These are phyloP conservation scores for Helichrysum umbraculigerum DNA, from an alignment of 129 eudicot species.

Conservation along the genomic window DNA sequence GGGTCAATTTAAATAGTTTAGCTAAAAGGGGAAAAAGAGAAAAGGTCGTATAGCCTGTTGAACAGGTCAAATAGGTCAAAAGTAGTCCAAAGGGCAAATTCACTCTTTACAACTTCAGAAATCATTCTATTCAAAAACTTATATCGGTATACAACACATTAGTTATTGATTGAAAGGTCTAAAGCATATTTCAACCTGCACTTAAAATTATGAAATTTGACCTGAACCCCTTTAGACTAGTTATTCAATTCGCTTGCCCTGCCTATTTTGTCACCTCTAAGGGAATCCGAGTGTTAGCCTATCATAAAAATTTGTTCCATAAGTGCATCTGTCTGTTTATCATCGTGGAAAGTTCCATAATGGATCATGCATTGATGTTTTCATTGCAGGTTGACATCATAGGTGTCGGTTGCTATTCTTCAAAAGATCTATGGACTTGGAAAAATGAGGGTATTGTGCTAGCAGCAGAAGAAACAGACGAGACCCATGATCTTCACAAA, in stretches of 20 bases:
- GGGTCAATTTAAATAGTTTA: neutral
- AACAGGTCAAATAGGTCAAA: constrained; percentile 5
- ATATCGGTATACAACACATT: neutral
- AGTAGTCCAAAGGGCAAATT: neutral
- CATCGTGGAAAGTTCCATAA: neutral
- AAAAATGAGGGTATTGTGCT: constrained; percentile 89
- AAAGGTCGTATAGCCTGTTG: neutral
- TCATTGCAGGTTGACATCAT: constrained; percentile 78
- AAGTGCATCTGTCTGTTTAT: neutral
- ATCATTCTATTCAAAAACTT: neutral
- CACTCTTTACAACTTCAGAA: neutral
- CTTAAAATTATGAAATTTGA: neutral
- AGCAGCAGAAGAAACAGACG: constrained; percentile 75
- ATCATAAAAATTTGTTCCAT: neutral
- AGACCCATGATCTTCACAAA: constrained; percentile 83
- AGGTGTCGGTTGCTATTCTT: constrained; percentile 97
- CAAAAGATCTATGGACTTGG: constrained; percentile 96
- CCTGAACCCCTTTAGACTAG: neutral
- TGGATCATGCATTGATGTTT: neutral
- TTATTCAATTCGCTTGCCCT: neutral
- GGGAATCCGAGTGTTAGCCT: neutral
- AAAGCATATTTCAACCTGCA: neutral
- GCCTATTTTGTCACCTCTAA: neutral
- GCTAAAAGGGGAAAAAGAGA: neutral
- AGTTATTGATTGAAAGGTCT: neutral